phyloP scores from a whole-genome alignment of 2,329 filamentous ascomycete genomes.

The Verticillium dahliae region DNA sequence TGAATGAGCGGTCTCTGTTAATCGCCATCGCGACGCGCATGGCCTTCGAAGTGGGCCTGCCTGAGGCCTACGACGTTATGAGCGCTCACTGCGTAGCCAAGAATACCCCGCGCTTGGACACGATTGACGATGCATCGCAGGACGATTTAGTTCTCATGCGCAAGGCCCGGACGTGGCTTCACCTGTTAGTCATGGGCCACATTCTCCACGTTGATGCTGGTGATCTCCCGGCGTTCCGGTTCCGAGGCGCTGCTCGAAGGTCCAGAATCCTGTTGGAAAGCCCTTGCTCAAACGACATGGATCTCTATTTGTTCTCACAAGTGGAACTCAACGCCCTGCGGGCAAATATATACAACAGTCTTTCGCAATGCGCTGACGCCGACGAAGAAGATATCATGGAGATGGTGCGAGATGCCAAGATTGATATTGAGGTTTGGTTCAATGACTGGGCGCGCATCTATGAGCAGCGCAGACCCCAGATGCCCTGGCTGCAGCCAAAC shows the following conservation, averaged over 20 bases:
- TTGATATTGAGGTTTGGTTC: constrained; percentile 43
- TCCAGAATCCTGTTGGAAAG: constrained; percentile 37
- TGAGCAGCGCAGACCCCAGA: constrained; percentile 15
- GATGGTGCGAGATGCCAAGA: constrained; percentile 34
- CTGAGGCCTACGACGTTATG: constrained; percentile 32
- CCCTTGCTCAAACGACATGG: constrained; percentile 34
- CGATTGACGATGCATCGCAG: constrained; percentile 14
- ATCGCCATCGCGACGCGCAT: constrained; percentile 43
- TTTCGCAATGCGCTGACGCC: constrained; percentile 17
- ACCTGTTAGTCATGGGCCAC: constrained; percentile 43
- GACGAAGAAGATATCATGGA: constrained; percentile 28
- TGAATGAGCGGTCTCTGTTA: constrained; percentile 42
- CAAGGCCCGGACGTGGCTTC: constrained; percentile 42
- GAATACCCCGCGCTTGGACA: not conserved
- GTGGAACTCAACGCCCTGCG: constrained; percentile 30
- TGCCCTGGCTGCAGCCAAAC: constrained; percentile 33
- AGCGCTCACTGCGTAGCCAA: constrained; percentile 13
- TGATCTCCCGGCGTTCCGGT: constrained; percentile 16
- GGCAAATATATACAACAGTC: constrained; percentile 27
- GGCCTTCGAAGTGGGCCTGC: constrained; percentile 39
- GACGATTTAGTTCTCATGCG: constrained; percentile 25
- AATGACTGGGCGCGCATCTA: constrained; percentile 25
- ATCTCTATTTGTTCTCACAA: constrained; percentile 45
- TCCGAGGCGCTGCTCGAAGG: constrained; percentile 35
- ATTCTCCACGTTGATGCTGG: constrained; percentile 36